phyloP scores from a whole-genome alignment of 2,329 filamentous ascomycete species.

The Microdochium bolleyi region DNA sequence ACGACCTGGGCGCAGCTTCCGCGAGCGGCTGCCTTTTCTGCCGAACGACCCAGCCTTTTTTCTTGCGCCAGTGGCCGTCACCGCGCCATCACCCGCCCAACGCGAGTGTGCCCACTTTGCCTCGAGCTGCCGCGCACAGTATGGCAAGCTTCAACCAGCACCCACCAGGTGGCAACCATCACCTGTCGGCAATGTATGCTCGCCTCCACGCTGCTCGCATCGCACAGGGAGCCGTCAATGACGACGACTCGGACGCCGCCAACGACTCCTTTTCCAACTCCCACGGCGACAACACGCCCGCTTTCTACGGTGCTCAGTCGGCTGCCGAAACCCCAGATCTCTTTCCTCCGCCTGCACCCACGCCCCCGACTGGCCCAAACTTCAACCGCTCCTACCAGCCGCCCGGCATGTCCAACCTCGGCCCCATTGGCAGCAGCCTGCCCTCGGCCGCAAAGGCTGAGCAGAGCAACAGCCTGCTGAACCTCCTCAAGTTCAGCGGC shows the following conservation, averaged over 20 bases:
- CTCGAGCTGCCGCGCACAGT: not conserved
- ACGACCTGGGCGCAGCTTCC: not conserved
- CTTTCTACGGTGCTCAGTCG: constrained; percentile 16
- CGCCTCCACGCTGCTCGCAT: constrained; percentile 16
- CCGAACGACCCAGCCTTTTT: constrained; percentile 1
- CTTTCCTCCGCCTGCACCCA: constrained; percentile 33
- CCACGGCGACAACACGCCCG: constrained; percentile 15
- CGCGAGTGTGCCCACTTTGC: not conserved
- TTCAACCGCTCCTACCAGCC: constrained; percentile 31
- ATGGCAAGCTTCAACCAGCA: constrained; percentile 25
- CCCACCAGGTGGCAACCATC: constrained; percentile 20
- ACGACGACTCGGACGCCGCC: constrained; percentile 9
- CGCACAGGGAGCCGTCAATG: constrained; percentile 4
- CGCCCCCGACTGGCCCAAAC: constrained; percentile 23
- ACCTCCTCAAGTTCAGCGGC: constrained; percentile 51
- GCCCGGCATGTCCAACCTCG: constrained; percentile 33
- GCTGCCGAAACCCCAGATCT: constrained; percentile 14
- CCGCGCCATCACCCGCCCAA: not conserved
- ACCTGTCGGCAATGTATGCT: constrained; percentile 32
- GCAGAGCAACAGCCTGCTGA: constrained; percentile 48
- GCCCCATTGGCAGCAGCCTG: constrained; percentile 40
- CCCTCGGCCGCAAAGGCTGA: constrained; percentile 25
- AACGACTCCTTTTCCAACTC: constrained; percentile 5
- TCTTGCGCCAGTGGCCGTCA: not conserved
- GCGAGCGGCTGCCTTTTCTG: not conserved